Conservation (phyloP, 306 rosid species). For the Prosopis cineraria region DNA sequence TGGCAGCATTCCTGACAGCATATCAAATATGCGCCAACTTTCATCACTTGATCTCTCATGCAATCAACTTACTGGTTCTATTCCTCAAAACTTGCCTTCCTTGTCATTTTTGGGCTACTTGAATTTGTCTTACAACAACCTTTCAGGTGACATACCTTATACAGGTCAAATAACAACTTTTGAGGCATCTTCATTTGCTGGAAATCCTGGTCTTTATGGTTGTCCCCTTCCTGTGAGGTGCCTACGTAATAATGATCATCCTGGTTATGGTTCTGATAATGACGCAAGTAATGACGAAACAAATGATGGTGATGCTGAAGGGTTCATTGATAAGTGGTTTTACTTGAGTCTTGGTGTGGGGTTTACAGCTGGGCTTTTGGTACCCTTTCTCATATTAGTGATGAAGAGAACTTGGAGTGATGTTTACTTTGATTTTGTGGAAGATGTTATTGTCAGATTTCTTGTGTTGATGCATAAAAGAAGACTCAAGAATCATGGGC, state of each 20-base stretch:
- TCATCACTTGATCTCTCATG: slow-evolving; percentile 53
- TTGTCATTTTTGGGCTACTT: slow-evolving; percentile 45
- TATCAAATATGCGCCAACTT: slow-evolving; percentile 40
- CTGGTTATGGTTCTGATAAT: neutral
- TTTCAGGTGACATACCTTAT: slow-evolving; percentile 44
- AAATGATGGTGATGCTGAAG: slow-evolving; percentile 12
- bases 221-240: slow-evolving; percentile 42
- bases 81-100: slow-evolving; percentile 45
- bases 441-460: slow-evolving; percentile 31
- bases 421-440: slow-evolving; percentile 40
- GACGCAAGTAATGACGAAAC: neutral
- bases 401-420: slow-evolving; percentile 43
- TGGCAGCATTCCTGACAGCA: slow-evolving; percentile 40
- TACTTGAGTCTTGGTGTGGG: slow-evolving; percentile 58
- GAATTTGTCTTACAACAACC: slow-evolving; percentile 44
- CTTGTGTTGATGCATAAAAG: neutral
- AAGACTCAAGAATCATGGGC: slow-evolving; percentile 4
- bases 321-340: slow-evolving; percentile 49
- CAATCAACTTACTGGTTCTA: slow-evolving; percentile 38
- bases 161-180: slow-evolving; percentile 42
- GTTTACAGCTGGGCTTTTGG: slow-evolving; percentile 41
- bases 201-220: slow-evolving; percentile 51
- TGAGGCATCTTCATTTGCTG: slow-evolving; percentile 35
- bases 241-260: slow-evolving; percentile 15
- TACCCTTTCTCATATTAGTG: slow-evolving; percentile 44